These are phyloP conservation scores for Lachnellula occidentalis DNA, from an alignment of 2,329 filamentous ascomycete species.

Conservation along the genomic window DNA sequence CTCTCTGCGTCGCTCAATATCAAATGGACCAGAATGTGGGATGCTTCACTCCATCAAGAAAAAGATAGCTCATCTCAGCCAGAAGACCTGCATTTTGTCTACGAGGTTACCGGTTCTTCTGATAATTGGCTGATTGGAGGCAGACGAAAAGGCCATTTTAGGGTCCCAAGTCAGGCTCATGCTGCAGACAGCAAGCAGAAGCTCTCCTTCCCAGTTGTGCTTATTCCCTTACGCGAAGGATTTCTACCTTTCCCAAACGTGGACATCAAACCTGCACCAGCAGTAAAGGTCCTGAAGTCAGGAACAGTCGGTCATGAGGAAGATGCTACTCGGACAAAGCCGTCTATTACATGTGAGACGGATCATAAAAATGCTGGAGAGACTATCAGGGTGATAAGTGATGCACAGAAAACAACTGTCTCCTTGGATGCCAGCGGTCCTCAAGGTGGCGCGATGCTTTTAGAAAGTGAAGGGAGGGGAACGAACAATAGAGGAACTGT, in stretches of 20 bases:
- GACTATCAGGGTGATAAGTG: slow-evolving; percentile 67
- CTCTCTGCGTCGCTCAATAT: slow-evolving; percentile 57
- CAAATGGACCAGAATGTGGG: slow-evolving; percentile 59
- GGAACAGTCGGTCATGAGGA: slow-evolving; percentile 17
- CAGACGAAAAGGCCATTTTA: slow-evolving; percentile 72
- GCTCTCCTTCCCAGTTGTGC: slow-evolving; percentile 57
- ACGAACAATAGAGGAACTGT: slow-evolving; percentile 10
- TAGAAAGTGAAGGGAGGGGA: slow-evolving; percentile 50
- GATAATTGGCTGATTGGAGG: slow-evolving; percentile 86
- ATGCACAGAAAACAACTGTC: slow-evolving; percentile 67
- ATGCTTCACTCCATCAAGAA: slow-evolving; percentile 37
- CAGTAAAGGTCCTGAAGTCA: slow-evolving; percentile 20
- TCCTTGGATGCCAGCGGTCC: slow-evolving; percentile 63
- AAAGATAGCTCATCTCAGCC: slow-evolving; percentile 3
- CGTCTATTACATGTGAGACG: slow-evolving; percentile 59
- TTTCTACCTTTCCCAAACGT: slow-evolving; percentile 71
- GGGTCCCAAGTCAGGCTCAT: slow-evolving; percentile 43
- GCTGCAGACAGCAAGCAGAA: slow-evolving; percentile 41
- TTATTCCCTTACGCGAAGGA: slow-evolving; percentile 77
- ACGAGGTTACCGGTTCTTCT: slow-evolving; percentile 68
- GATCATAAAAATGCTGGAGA: slow-evolving; percentile 76
- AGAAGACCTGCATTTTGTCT: slow-evolving; percentile 66
- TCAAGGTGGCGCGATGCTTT: slow-evolving; percentile 59
- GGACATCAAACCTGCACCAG: slow-evolving; percentile 63
- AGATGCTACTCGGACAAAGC: slow-evolving; percentile 15